Evolutionary conservation across 805 yeast genomes (phyloP), one percentile per base, ranked within the genome.

Genomic region (Saturnispora mendoncae): DNA sequence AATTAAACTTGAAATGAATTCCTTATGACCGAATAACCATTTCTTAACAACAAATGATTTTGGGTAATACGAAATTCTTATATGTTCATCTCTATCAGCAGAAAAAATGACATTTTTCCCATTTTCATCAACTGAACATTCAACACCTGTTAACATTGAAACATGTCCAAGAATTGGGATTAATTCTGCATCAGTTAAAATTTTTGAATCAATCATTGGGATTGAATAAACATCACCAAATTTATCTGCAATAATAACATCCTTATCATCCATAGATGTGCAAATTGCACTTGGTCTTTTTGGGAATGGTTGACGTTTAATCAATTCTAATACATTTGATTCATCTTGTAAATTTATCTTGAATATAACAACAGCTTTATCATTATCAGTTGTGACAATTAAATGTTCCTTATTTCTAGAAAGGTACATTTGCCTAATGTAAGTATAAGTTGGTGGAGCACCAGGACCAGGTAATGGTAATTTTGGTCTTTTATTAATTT

Each of bases 41-140:
- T 77, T 74, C 47, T 86, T 82, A 39, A 94, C 79, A 20, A 87
- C 75, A 51, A 68, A 85, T 3, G 88, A 67, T 47, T 79, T 71
- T 2, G 97, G 97, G 53, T 72, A 86, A 49, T 76, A 72, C 2
- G 95, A 75, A 14, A 92, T 69, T 57, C 94, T 74, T 47, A 92
- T 82, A 60, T 94, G 99, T 61, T 92, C 99, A 61, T 92, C 99
- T 62, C 98, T 74, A 64, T 92, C 99, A 29, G 88, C 78, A 2
- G 94, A 78, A 42, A 90, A 68, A 13, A 88, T 58, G 45, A 62
- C 81, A 47, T 69, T 67, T 45, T 72, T 71, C 7, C 68, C 72
- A 15, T 49, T 37, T 24, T 66, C 60, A 33, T 61, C 57, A 3
- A 53, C 51, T 10, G 70, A 66, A 21, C 78, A 64, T 23, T 69